Conservation (phyloP, 345 rosid genomes). For the Camelina laxa region DNA sequence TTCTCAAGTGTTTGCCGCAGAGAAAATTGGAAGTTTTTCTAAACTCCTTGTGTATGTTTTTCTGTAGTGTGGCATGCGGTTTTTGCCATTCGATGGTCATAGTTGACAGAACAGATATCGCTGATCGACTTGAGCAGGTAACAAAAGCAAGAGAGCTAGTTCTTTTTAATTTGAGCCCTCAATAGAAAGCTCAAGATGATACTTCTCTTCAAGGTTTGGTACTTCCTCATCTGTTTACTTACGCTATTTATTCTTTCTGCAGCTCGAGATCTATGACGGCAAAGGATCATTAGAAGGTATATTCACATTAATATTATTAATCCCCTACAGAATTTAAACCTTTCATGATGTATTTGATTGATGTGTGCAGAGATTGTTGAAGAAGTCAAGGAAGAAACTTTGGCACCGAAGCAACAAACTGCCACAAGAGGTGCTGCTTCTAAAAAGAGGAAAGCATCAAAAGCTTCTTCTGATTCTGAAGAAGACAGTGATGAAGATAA, state of each 20-base stretch:
- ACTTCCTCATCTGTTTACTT: not conserved
- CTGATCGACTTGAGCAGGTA: slow-evolving; percentile 90
- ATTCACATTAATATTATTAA: not conserved
- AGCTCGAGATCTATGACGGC: slow-evolving; percentile 88
- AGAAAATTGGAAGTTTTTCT: not conserved
- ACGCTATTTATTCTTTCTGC: slow-evolving; percentile 37
- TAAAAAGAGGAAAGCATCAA: slow-evolving; percentile 66
- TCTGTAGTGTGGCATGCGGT: slow-evolving; percentile 89
- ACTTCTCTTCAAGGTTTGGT: not conserved
- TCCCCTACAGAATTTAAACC: not conserved
- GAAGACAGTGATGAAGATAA: slow-evolving; percentile 57
- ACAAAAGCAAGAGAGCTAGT: slow-evolving; percentile 4
- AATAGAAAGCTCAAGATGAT: slow-evolving; percentile 1
- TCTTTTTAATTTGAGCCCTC: slow-evolving; percentile 10
- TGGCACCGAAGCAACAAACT: slow-evolving; percentile 46
- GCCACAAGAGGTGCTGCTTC: slow-evolving; percentile 54
- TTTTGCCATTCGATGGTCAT: slow-evolving; percentile 85
- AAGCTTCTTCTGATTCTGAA: slow-evolving; percentile 65
- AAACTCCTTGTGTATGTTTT: slow-evolving; percentile 5
- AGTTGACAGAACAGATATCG: slow-evolving; percentile 69
- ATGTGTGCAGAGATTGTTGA: slow-evolving; percentile 54
- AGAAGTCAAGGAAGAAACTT: slow-evolving; percentile 50
- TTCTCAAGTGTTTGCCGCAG: not conserved
- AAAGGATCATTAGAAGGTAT: slow-evolving; percentile 80
- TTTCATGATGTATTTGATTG: slow-evolving; percentile 7